phyloP scores from a whole-genome alignment of 2,329 filamentous ascomycete genomes.

The Chalaropsis ovoidea region DNA sequence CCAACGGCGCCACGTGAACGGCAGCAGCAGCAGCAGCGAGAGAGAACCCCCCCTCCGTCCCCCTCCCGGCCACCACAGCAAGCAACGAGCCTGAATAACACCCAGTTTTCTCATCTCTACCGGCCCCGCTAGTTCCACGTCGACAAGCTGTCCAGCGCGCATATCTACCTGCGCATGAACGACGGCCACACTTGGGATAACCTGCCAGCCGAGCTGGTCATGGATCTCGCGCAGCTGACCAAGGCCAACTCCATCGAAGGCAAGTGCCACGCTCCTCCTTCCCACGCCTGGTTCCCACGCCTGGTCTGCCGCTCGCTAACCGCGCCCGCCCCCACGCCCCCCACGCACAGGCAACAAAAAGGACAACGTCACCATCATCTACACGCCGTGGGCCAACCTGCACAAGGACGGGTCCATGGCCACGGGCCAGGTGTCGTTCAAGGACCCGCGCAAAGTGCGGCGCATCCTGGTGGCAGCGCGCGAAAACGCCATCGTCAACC shows the following conservation, averaged over 20 bases:
- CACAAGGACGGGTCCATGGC: slow-evolving; percentile 95
- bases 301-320: neutral
- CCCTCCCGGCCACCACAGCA: neutral
- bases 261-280: slow-evolving; percentile 30
- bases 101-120: neutral
- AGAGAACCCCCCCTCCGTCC: too few relatives aligned
- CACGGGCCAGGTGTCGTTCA: slow-evolving; percentile 87
- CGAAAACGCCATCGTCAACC: slow-evolving; percentile 86
- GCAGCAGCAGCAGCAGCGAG: neutral
- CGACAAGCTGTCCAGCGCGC: slow-evolving; percentile 91
- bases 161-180: slow-evolving; percentile 82
- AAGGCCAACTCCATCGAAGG: slow-evolving; percentile 99
- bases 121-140: slow-evolving; percentile 64
- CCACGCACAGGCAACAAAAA: slow-evolving; percentile 78
- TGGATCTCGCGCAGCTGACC: slow-evolving; percentile 90
- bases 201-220: slow-evolving; percentile 63
- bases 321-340: neutral
- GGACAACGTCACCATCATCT: slow-evolving; percentile 92
- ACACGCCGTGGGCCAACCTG: slow-evolving; percentile 95
- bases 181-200: slow-evolving; percentile 75
- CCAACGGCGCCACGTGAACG: neutral
- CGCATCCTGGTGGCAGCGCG: slow-evolving; percentile 67
- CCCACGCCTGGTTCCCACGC: neutral
- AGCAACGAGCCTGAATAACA: neutral
- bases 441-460: slow-evolving; percentile 77